These are phyloP conservation scores for Hydrangea macrophylla DNA, from an alignment of 148 eudicot species.

Conservation along the genomic window DNA sequence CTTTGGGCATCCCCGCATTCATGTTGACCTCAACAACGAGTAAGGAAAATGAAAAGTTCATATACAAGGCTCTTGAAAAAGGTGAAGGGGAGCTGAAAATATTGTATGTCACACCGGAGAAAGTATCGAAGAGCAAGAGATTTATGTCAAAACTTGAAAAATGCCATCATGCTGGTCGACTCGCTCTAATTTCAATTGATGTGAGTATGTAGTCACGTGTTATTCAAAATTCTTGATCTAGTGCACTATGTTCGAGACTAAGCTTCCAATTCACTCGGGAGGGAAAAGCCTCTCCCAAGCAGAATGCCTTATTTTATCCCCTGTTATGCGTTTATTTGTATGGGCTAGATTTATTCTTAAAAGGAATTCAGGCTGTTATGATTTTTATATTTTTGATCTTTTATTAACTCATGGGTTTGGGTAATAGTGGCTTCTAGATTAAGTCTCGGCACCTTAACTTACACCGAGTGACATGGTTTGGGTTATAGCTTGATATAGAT, in stretches of 20 bases:
- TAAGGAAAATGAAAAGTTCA: constrained; percentile 84
- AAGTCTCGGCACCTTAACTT: not conserved
- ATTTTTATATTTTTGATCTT: not conserved
- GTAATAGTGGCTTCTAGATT: not conserved
- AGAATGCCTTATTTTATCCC: not conserved
- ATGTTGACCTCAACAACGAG: constrained; percentile 89
- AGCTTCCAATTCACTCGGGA: not conserved
- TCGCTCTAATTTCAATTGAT: constrained; percentile 92
- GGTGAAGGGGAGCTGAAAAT: constrained; percentile 89
- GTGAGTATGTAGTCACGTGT: constrained; percentile 40
- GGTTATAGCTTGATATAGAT: too few relatives aligned
- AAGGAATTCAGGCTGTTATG: not conserved
- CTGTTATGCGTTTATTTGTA: not conserved
- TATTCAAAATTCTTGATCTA: constrained; percentile 6
- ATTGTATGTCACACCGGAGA: constrained; percentile 94
- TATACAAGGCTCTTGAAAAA: constrained; percentile 92
- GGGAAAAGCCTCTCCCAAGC: not conserved
- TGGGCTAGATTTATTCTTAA: not conserved
- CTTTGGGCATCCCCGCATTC: constrained; percentile 84
- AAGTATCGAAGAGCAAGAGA: constrained; percentile 98
- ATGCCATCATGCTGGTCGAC: constrained; percentile 93
- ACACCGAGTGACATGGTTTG: not conserved
- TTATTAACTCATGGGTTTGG: not conserved
- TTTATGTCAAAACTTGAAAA: constrained; percentile 99
- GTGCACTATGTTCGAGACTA: not conserved